Conservation (phyloP, 108 stramenopile genomes). For the Cylindrotheca closterium region DNA sequence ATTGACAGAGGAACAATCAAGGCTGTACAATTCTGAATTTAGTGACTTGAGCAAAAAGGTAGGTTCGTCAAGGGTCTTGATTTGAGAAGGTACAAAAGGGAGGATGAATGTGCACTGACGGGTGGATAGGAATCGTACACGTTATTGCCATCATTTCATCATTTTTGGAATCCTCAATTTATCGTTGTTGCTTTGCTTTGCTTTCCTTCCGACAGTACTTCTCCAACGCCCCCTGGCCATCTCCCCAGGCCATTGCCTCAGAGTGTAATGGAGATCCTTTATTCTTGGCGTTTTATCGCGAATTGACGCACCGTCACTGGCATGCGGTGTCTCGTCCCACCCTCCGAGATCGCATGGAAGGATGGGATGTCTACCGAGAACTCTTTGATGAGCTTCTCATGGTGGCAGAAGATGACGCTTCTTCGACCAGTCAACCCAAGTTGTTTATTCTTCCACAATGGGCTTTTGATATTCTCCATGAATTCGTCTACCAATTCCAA, state of each 20-base stretch:
- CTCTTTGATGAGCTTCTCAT: conserved; percentile 82
- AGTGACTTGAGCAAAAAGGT: conserved; percentile 72
- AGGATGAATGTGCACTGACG: neutral
- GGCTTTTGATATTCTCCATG: conserved; percentile 98
- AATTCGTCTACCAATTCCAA: conserved; percentile 99
- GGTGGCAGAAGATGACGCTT: conserved; percentile 53
- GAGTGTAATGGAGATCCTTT: conserved; percentile 87
- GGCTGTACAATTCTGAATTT: conserved; percentile 59
- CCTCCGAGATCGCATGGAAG: conserved; percentile 84
- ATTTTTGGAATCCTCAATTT: too few relatives aligned
- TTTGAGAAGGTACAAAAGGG: too few relatives aligned
- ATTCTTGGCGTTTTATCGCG: conserved; percentile 85
- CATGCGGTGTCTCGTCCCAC: conserved; percentile 76
- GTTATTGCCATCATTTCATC: too few relatives aligned
- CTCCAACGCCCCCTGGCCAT: conserved; percentile 80
- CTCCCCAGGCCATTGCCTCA: conserved; percentile 65
- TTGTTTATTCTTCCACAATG: conserved; percentile 90
- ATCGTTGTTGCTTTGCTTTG: too few relatives aligned
- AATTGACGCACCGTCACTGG: conserved; percentile 84
- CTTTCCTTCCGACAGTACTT: conserved; percentile 61
- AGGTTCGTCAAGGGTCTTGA: too few relatives aligned
- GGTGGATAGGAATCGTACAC: too few relatives aligned
- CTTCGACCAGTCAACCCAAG: conserved; percentile 22
- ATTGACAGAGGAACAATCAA: conserved; percentile 68
- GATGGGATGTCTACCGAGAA: conserved; percentile 85